A percentile compares a stretch with the other conserved stretches of the same genome.
These are phyloP conservation scores for Plasmopara viticola DNA, from an alignment of 352 stramenopile genomes.

Conservation along the genomic window DNA sequence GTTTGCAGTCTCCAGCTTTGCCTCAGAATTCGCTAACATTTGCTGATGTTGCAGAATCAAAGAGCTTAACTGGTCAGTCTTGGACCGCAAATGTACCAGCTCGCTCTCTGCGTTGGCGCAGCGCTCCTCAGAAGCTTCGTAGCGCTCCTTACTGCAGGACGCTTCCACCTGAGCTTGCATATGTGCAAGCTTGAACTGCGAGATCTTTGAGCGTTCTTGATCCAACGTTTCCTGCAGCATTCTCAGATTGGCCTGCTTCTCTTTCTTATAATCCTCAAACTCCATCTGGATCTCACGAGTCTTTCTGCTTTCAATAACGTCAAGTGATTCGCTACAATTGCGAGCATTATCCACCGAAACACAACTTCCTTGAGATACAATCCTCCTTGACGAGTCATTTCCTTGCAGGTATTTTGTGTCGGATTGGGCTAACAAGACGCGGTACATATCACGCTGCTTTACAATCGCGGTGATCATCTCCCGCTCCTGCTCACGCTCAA, in stretches of 20 bases:
- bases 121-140: conserved; percentile 46
- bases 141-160: conserved; percentile 58
- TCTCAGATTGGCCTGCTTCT: conserved; percentile 61
- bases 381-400: conserved; percentile 3
- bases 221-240: conserved; percentile 67
- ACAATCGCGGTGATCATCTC: conserved; percentile 92
- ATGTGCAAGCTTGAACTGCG: conserved; percentile 40
- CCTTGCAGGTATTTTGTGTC: conserved; percentile 64
- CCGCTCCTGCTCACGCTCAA: conserved; percentile 65
- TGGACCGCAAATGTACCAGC: conserved; percentile 46
- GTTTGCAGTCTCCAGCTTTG: conserved; percentile 47
- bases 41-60: conserved; percentile 64
- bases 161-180: conserved; percentile 71
- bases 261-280: conserved; percentile 75
- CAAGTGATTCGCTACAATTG: conserved; percentile 26
- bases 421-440: conserved; percentile 86
- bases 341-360: conserved; percentile 9
- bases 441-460: conserved; percentile 95
- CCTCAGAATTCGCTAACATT: conserved; percentile 42
- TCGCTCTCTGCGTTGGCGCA: conserved; percentile 58
- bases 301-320: conserved; percentile 32
- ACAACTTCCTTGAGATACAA: conserved; percentile 6
- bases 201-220: conserved; percentile 39
- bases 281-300: conserved; percentile 60
- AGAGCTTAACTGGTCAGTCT: conserved; percentile 53